Percentiles rank a stretch among this genome's conserved stretches.
phyloP scores from a whole-genome alignment of 2,329 filamentous ascomycete species.

The Trichophaea hybrida region DNA sequence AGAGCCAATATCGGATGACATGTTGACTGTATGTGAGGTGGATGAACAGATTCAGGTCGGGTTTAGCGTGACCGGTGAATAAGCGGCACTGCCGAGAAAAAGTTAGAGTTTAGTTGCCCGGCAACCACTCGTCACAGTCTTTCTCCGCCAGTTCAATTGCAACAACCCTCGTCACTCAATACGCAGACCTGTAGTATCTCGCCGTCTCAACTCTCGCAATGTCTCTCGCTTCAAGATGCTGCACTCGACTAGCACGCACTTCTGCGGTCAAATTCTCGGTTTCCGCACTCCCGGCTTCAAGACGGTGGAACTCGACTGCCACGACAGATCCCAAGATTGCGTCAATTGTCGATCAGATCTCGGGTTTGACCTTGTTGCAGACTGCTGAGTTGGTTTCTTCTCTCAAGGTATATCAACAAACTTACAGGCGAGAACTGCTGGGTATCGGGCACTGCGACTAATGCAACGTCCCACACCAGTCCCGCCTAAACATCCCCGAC shows the following conservation, averaged over 20 bases:
- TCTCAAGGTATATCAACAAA: constrained; percentile 57
- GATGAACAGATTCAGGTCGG: too few species aligned
- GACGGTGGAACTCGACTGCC: constrained; percentile 82
- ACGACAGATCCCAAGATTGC: constrained; percentile 78
- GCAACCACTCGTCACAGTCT: too few species aligned
- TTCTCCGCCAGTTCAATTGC: not conserved
- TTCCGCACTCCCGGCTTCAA: constrained; percentile 32
- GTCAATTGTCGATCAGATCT: constrained; percentile 95
- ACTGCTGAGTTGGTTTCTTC: constrained; percentile 89
- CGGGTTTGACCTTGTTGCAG: constrained; percentile 92
- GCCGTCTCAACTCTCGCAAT: constrained; percentile 7
- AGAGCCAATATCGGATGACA: constrained; percentile 29
- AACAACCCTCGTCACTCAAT: not conserved
- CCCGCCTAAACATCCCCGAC: constrained; percentile 92
- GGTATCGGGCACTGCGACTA: not conserved
- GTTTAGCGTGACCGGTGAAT: too few species aligned
- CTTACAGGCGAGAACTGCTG: not conserved
- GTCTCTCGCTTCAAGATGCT: constrained; percentile 21
- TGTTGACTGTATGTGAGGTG: constrained; percentile 4
- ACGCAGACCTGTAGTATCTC: not conserved
- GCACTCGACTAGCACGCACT: constrained; percentile 12
- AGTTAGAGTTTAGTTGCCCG: too few species aligned
- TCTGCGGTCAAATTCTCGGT: constrained; percentile 7
- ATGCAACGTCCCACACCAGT: constrained; percentile 38
- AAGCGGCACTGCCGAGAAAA: too few species aligned